phyloP scores from a whole-genome alignment of 441 rosid species.

The Kokia cookei region DNA sequence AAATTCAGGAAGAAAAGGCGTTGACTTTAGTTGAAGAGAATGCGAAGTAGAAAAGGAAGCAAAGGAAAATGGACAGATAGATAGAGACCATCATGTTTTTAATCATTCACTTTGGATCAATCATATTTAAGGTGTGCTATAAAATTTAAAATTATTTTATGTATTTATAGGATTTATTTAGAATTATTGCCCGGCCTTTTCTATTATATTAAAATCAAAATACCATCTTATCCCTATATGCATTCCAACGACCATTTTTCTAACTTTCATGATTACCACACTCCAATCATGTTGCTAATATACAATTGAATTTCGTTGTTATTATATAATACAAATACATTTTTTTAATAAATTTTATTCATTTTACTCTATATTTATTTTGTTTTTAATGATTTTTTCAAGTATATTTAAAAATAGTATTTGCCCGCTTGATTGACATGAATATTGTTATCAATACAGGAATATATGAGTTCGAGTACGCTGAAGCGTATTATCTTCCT shows the following conservation, averaged over 20 bases:
- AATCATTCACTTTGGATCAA: neutral
- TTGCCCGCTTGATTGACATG: no score
- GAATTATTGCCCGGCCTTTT: neutral
- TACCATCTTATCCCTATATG: neutral
- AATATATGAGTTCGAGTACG: rapidly evolving
- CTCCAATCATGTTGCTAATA: neutral
- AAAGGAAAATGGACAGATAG: neutral
- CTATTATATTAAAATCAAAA: neutral
- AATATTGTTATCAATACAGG: rapidly evolving
- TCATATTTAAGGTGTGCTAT: no score
- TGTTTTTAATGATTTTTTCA: no score
- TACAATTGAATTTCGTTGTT: no score
- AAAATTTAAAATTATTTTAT: no score
- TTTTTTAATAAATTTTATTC: no score
- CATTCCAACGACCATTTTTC: neutral
- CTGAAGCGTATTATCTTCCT: no score
- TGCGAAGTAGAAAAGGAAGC: neutral
- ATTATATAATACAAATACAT: no score
- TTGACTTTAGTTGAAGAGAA: neutral
- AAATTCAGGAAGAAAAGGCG: no score
- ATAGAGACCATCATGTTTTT: neutral
- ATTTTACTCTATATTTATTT: no score
- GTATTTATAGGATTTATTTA: neutral
- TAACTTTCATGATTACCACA: neutral
- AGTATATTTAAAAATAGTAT: no score